Base-by-base conservation (phyloP, 1,284 basidiomycete species). In the Apiotrichum gracile region DNA sequence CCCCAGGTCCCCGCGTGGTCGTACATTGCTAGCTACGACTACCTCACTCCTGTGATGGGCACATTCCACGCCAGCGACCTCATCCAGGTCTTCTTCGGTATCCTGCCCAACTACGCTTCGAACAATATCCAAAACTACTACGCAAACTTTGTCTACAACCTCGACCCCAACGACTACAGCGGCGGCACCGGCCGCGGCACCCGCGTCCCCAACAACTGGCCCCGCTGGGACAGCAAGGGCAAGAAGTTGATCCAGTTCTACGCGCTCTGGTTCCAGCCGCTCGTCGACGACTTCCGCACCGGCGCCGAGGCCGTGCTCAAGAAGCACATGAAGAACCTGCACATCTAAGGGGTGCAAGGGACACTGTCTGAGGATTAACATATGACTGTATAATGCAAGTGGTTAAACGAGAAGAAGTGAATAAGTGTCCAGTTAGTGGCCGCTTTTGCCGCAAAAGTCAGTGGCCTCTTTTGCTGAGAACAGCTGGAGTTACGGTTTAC, bases 71-170 rank as follows among this genome's bases (percentile, higher is more conserved):
- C 33, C 25, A 25, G 37, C 29, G 57, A 59, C 48, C 14, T 59
- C 24, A 26, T 55, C 17, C 54, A 59, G 53, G 57, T 59, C 40
- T 55, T 55, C 57, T 59, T 38, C 35, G 57, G 53, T 33, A 34
- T 56, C 42, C 54, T 51, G 10, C 49, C 51, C 45, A 54, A 55
- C 54, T 56, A 59, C n/a, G 58, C 51, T n/a, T 42, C 49, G 24
- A 35, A 21, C 21, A 44, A 37, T 26, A 51, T 55, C 42, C 58
- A 59, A 33, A 45, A 24, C 37, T 59, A 59, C 54, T 59, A 59
- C 49, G 29, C 45, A 48, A 59, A 59, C 54, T 59, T 59, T 38
- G 46, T 59, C 35, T 56, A 59, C 54, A 59, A 59, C 58, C 51
- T 56, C 16, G 46, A 59, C 51, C 54, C 58, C 24, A 59, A 59